Conservation (phyloP, 1,284 basidiomycete species). For the Boletus chippewaensis region DNA sequence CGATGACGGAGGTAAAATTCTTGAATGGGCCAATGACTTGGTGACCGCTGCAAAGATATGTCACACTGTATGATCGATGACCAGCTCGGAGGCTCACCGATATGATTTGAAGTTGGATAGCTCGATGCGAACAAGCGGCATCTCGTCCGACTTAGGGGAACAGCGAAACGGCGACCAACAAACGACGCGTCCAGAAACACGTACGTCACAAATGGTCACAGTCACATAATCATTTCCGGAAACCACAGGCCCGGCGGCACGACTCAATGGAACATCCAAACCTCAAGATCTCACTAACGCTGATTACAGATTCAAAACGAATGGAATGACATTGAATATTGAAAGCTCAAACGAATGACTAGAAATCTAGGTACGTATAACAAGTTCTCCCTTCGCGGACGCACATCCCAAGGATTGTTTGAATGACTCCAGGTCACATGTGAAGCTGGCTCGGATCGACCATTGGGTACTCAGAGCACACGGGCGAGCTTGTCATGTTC, state of each 20-base stretch:
- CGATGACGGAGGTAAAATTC: constrained; percentile 93
- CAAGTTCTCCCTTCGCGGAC: not conserved
- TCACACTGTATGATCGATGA: constrained; percentile 1
- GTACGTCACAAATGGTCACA: constrained; percentile 24
- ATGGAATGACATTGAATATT: not conserved
- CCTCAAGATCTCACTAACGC: not conserved
- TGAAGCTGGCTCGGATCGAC: not conserved
- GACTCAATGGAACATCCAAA: too few relatives aligned
- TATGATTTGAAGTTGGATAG: constrained; percentile 94
- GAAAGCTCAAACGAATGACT: constrained; percentile 11
- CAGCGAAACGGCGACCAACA: constrained; percentile 13
- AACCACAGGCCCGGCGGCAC: too few relatives aligned
- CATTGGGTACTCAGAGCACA: constrained; percentile 11
- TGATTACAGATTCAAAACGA: constrained; percentile 5
- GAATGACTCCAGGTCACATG: not conserved
- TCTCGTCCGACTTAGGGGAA: constrained; percentile 22
- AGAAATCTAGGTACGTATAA: not conserved
- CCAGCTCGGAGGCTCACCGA: constrained; percentile 37
- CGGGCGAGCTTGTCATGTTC: constrained; percentile 17
- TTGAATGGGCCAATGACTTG: constrained; percentile 88
- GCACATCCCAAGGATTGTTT: not conserved
- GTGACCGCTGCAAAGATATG: constrained; percentile 51
- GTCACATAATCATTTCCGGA: constrained; percentile 10
- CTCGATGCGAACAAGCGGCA: constrained; percentile 75
- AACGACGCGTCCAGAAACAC: constrained; percentile 24